A percentile compares a stretch with the other conserved stretches of the same genome.
Evolutionary conservation across 2,329 filamentous ascomycete species (phyloP).

Genomic region (Exophiala viscosa): DNA sequence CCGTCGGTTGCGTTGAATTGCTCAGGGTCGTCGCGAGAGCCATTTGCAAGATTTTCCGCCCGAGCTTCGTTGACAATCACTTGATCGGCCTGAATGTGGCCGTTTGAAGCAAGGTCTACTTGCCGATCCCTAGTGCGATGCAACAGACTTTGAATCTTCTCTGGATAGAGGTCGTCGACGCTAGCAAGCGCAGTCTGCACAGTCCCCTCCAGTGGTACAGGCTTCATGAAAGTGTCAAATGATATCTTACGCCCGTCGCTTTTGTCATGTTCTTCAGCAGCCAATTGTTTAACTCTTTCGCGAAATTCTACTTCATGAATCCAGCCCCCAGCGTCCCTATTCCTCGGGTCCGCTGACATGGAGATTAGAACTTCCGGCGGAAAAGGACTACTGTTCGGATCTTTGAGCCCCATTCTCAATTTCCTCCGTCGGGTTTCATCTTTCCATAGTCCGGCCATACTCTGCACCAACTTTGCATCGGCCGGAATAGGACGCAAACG

Average conservation of each 20-base stretch:
- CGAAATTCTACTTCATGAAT: conserved; percentile 85
- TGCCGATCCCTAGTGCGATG: background rate
- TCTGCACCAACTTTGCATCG: conserved; percentile 81
- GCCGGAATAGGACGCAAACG: conserved; percentile 58
- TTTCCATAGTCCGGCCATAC: conserved; percentile 89
- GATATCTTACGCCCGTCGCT: conserved; percentile 44
- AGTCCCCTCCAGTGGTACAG: conserved; percentile 50
- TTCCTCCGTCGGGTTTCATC: conserved; percentile 81
- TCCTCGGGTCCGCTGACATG: conserved; percentile 79
- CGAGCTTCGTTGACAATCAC: conserved; percentile 16
- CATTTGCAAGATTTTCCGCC: background rate
- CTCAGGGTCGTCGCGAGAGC: background rate
- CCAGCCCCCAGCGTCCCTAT: conserved; percentile 74
- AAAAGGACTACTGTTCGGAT: conserved; percentile 70
- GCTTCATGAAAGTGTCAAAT: conserved; percentile 65
- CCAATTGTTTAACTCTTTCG: conserved; percentile 60
- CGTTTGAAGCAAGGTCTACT: background rate
- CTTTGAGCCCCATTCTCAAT: conserved; percentile 61
- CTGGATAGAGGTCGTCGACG: conserved; percentile 79
- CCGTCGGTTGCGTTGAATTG: conserved; percentile 1
- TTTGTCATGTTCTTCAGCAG: conserved; percentile 59
- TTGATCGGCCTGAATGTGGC: background rate
- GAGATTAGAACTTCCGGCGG: conserved; percentile 75
- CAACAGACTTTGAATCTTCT: conserved; percentile 47
- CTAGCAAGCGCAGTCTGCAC: conserved; percentile 75